Conservation (phyloP, 768 basidiomycete species). For the Russula olivacea region DNA sequence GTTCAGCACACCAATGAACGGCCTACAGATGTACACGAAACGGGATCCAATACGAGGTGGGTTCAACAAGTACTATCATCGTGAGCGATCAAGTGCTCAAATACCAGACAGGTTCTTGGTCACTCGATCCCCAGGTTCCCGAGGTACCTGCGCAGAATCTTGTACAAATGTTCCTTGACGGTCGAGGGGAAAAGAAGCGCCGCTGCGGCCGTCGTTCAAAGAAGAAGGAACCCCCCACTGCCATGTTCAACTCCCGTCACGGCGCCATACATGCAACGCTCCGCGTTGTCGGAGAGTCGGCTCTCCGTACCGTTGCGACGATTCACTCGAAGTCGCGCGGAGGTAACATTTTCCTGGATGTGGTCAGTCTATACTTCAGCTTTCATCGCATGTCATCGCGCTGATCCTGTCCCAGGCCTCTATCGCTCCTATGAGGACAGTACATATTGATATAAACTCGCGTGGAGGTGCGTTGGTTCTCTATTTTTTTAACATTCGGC, state of each 20-base stretch:
- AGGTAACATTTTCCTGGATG: constrained; percentile 11
- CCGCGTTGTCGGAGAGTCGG: constrained; percentile 13
- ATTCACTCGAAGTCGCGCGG: constrained; percentile 14
- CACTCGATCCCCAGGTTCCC: constrained; percentile 16
- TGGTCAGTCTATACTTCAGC: constrained; percentile 8
- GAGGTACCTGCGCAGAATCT: background rate
- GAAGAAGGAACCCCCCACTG: constrained; percentile 1
- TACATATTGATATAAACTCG: constrained; percentile 3
- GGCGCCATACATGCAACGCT: constrained; percentile 12
- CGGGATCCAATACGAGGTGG: constrained; percentile 10
- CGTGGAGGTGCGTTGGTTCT: constrained; percentile 1
- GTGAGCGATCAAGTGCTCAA: background rate
- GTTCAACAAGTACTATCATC: background rate
- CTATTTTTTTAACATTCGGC: too few relatives aligned
- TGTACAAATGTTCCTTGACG: constrained; percentile 14
- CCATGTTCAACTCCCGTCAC: constrained; percentile 12
- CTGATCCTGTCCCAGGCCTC: constrained; percentile 11
- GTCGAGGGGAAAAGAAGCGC: background rate
- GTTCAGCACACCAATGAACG: constrained; percentile 10
- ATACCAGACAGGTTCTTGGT: constrained; percentile 15
- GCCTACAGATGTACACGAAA: constrained; percentile 12
- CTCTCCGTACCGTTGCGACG: constrained; percentile 8
- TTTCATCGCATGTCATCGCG: background rate
- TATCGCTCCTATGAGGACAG: constrained; percentile 14
- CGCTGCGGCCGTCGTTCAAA: background rate